These are phyloP conservation scores for Theobroma grandiflorum DNA, from an alignment of 441 rosid genomes.

Conservation along the genomic window DNA sequence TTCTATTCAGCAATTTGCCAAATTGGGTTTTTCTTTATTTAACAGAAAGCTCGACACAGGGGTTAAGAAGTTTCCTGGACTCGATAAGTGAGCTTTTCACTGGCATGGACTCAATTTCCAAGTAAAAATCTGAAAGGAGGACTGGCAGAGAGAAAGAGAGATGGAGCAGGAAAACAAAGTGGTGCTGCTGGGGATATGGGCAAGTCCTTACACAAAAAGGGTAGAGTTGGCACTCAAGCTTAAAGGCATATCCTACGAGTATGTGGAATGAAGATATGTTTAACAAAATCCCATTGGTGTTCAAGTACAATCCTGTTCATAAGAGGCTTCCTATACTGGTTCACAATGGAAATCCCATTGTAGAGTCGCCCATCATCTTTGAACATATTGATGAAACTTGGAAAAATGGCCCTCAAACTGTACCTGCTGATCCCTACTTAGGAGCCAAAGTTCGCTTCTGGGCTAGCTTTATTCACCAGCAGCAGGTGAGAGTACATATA, in stretches of 20 bases:
- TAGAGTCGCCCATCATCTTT: neutral
- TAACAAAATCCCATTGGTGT: neutral
- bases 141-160: neutral
- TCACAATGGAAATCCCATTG: neutral
- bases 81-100: neutral
- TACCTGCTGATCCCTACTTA: neutral
- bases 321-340: neutral
- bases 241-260: neutral
- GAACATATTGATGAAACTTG: neutral
- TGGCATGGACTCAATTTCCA: neutral
- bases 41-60: neutral
- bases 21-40: neutral
- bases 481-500: neutral
- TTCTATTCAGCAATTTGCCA: neutral
- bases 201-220: neutral
- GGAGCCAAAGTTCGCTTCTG: neutral
- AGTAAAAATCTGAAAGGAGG: neutral
- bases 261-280: neutral
- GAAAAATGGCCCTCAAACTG: neutral
- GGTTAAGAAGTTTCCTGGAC: neutral
- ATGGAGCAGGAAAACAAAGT: neutral
- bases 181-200: neutral
- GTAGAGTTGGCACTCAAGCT: neutral
- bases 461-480: neutral
- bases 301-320: neutral